phyloP scores from a whole-genome alignment of 371 early-diverging fungal genomes.

The Mortierella sp. region DNA sequence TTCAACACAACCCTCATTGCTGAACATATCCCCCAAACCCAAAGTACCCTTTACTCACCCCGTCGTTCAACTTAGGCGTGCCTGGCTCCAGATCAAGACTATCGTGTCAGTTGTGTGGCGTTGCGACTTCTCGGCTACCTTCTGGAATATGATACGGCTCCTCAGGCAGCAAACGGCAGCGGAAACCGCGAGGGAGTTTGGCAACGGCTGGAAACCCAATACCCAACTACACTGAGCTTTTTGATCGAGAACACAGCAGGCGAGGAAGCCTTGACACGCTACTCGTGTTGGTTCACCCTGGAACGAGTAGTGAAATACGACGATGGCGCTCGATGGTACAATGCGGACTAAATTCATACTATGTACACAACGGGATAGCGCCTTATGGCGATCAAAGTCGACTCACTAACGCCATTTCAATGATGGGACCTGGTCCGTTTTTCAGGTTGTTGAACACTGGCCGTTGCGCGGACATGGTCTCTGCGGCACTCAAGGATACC shows the following conservation, averaged over 20 bases:
- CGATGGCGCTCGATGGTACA: constrained; percentile 55
- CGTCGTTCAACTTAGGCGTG: constrained; percentile 18
- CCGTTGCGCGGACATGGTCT: constrained; percentile 26
- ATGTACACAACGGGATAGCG: background rate
- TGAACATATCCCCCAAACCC: no score
- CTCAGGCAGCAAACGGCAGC: background rate
- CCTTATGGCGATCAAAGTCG: background rate
- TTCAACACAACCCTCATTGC: no score
- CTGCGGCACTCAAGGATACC: constrained; percentile 43
- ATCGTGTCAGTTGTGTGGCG: constrained; percentile 54
- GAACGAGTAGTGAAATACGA: constrained; percentile 41
- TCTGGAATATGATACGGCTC: constrained; percentile 34
- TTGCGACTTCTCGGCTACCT: constrained; percentile 51
- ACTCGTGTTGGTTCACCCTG: constrained; percentile 50
- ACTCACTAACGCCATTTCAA: background rate
- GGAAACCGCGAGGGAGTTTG: constrained; percentile 9
- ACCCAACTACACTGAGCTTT: constrained; percentile 38
- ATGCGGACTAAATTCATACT: background rate
- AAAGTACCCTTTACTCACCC: no score
- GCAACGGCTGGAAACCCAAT: constrained; percentile 21
- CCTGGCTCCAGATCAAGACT: constrained; percentile 36
- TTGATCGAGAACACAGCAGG: constrained; percentile 39
- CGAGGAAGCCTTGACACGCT: constrained; percentile 52
- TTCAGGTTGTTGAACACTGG: constrained; percentile 31
- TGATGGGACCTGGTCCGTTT: background rate